phyloP scores from a whole-genome alignment of 345 rosid species.

The Citropsis articulata region DNA sequence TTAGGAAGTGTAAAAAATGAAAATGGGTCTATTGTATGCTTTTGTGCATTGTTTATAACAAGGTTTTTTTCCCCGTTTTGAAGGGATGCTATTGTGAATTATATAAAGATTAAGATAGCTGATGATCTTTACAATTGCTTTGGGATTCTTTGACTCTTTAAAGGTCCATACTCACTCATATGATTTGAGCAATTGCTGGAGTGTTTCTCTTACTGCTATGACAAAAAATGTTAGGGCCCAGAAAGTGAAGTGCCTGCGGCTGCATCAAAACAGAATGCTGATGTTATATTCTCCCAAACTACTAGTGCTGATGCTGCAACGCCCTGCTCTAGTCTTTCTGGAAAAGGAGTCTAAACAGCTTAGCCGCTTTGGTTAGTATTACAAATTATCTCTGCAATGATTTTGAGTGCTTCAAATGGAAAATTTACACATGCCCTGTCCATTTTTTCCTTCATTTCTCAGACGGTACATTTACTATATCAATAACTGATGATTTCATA shows the following conservation, averaged over 20 bases:
- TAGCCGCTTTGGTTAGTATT: not conserved
- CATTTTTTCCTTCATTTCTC: not conserved
- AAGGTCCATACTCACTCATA: not conserved
- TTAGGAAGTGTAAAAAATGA: not conserved
- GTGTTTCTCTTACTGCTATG: not conserved
- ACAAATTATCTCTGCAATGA: not conserved
- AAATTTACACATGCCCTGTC: not conserved
- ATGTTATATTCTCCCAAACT: slow-evolving; percentile 1
- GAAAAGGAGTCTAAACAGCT: not conserved
- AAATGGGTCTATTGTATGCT: not conserved
- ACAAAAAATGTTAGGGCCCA: not conserved
- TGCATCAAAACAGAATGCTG: not conserved
- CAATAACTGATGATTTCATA: not conserved
- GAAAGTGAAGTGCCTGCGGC: not conserved
- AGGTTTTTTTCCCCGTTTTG: not conserved
- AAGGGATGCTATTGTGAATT: slow-evolving; percentile 12
- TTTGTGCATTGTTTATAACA: not conserved
- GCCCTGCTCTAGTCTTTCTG: not conserved
- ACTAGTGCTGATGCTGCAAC: not conserved
- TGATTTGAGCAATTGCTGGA: not conserved
- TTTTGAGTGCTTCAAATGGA: not conserved
- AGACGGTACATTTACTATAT: not conserved
- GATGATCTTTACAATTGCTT: not conserved
- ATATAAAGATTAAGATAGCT: not conserved
- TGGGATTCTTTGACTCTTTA: slow-evolving; percentile 8